Percentiles rank a stretch among this genome's conserved stretches.
These are phyloP conservation scores for Blastobotrys mokoenaii DNA, from an alignment of 805 yeast genomes.

Conservation along the genomic window DNA sequence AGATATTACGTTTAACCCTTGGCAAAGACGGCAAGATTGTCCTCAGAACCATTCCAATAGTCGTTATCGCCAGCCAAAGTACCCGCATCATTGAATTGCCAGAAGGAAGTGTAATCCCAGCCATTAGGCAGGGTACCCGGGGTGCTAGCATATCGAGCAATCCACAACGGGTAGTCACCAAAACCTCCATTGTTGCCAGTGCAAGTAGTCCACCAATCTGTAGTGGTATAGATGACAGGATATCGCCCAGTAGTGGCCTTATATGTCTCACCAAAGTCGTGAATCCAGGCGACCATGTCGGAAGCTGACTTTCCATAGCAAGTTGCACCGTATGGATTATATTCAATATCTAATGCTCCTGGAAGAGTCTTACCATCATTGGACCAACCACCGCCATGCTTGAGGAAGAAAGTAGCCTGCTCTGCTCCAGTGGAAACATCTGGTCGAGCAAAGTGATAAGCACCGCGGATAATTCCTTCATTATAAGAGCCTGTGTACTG, in stretches of 20 bases:
- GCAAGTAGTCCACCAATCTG: constrained; percentile 1
- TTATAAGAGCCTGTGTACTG: background rate
- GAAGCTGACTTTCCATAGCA: background rate
- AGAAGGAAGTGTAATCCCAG: background rate
- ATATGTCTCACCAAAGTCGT: background rate
- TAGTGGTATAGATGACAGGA: background rate
- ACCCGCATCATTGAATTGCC: background rate
- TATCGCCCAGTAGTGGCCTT: background rate
- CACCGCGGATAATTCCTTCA: constrained; percentile 1
- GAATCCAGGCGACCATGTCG: background rate
- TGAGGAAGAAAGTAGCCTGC: background rate
- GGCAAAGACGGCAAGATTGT: background rate
- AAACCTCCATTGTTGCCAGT: background rate
- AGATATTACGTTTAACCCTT: background rate
- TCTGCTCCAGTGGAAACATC: background rate
- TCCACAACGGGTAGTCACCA: constrained; percentile 1
- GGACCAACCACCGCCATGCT: background rate
- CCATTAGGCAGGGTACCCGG: background rate
- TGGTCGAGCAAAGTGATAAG: constrained; percentile 2
- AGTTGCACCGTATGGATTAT: background rate
- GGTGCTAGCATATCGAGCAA: background rate
- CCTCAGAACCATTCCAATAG: background rate
- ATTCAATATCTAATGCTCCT: background rate
- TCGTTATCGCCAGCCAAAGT: background rate
- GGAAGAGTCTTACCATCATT: constrained; percentile 2